Base-by-base conservation (phyloP, 108 stramenopile species). In the Skeletonema costatum region DNA sequence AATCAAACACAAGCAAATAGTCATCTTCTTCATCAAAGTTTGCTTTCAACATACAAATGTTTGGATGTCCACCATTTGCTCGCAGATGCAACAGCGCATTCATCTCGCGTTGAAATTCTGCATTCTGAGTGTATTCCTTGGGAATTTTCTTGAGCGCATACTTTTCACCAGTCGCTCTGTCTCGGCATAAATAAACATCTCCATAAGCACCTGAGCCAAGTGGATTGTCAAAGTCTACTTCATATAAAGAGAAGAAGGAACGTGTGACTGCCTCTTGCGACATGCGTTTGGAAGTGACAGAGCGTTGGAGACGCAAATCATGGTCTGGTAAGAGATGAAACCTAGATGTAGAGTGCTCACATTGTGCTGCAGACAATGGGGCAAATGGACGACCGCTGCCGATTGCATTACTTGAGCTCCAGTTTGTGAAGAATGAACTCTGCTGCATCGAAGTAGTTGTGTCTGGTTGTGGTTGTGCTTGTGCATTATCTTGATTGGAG, bases 71-170 rank as follows among this genome's bases (percentile, higher is more conserved):
- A 50, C 89, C 90, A 60, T 75, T 60, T 11, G 86, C 48, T 51
- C 88, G 85, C 60, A 96, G 87, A 38, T 89, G 87, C 21, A 93
- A 58, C 56, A 96, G 77, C 10, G 92, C 90, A 76, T 87, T 81
- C 88, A 93, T 92, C 73, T 96, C 95, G 17, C 86, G 74, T 70
- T 87, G 86, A 68, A 95, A 93, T 36, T 71, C 59, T n/a, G 61
- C 69, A 32, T 90, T 73, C 66, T 89, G 85, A 2, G 94, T 95
- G 59, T 83, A 90, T 58, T 83, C 68, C 80, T 95, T 95, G 36
- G 88, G 69, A 64, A 95, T 95, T 72, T 90, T 85, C 71, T 95
- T 95, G 31, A 95, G 41, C 4, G 94, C 94, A 29, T 87, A 89
- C 31, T 36, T 46, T 68, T 89, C 87, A 4, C 82, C 87, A 0